Percentiles rank a stretch among this genome's conserved stretches.
phyloP scores from a whole-genome alignment of 805 yeast genomes.

The Myxozyma monticola region DNA sequence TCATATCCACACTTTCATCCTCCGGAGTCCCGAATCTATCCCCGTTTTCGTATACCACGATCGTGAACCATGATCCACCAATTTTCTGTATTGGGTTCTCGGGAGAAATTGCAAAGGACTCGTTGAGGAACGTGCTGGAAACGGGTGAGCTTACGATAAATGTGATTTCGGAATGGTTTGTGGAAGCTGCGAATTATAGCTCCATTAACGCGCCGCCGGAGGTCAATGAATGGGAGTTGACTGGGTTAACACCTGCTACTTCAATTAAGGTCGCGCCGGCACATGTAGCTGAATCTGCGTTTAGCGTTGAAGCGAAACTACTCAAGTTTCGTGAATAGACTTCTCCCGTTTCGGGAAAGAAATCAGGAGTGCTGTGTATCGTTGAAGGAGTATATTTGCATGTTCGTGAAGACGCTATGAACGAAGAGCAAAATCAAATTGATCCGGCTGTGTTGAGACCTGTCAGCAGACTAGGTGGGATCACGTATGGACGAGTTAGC shows the following conservation, averaged over 20 bases:
- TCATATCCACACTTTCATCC: conserved; percentile 49
- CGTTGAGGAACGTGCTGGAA: conserved; percentile 50
- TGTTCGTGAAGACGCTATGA: conserved; percentile 54
- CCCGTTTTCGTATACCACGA: conserved; percentile 57
- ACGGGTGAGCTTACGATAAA: conserved; percentile 58
- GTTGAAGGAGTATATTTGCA: conserved; percentile 62
- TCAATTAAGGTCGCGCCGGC: conserved; percentile 53
- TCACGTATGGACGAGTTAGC: conserved; percentile 49
- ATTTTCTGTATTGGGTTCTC: conserved; percentile 52
- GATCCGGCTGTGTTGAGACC: conserved; percentile 55
- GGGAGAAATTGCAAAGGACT: conserved; percentile 45
- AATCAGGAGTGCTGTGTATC: conserved; percentile 45
- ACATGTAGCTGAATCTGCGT: conserved; percentile 62
- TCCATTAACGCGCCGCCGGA: conserved; percentile 51
- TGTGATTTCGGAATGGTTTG: conserved; percentile 62
- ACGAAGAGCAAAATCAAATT: conserved; percentile 44
- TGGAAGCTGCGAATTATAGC: conserved; percentile 61
- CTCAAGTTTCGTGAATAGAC: conserved; percentile 49
- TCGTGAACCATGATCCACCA: conserved; percentile 58
- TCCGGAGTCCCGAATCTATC: conserved; percentile 54
- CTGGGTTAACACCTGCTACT: conserved; percentile 52
- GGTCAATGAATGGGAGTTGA: conserved; percentile 53
- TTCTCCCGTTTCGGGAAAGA: conserved; percentile 27
- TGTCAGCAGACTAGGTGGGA: conserved; percentile 56
- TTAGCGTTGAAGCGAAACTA: conserved; percentile 55